Percentiles rank a stretch among this genome's conserved stretches.
Evolutionary conservation across 1,284 basidiomycete species (phyloP).

Genomic region (Coniophora puteana): DNA sequence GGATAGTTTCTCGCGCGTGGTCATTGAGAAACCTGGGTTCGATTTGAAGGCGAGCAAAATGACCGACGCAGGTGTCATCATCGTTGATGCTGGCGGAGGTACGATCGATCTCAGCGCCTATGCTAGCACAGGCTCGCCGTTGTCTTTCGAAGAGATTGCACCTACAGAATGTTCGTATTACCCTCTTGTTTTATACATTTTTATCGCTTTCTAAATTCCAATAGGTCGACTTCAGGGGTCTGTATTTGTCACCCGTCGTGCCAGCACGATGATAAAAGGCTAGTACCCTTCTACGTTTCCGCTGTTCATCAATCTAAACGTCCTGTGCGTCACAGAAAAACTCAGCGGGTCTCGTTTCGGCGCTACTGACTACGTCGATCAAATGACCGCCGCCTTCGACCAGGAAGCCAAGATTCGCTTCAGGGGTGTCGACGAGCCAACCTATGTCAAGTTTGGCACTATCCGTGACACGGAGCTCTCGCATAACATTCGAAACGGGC

Average conservation of each 20-base stretch:
- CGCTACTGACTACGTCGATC: slow-evolving; percentile 27
- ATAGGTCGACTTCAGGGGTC: slow-evolving; percentile 29
- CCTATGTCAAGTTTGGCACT: slow-evolving; percentile 44
- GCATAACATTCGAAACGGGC: slow-evolving; percentile 39
- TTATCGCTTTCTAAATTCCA: neutral
- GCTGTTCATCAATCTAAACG: neutral
- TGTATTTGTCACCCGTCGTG: slow-evolving; percentile 37
- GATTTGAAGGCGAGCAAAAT: too few species aligned
- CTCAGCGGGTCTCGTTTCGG: slow-evolving; percentile 26
- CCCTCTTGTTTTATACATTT: neutral
- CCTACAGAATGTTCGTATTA: slow-evolving; percentile 32
- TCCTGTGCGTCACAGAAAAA: slow-evolving; percentile 24
- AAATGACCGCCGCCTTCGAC: slow-evolving; percentile 43
- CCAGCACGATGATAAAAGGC: slow-evolving; percentile 30
- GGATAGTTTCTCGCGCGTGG: slow-evolving; percentile 22
- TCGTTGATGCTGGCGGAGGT: slow-evolving; percentile 55
- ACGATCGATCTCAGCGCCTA: slow-evolving; percentile 53
- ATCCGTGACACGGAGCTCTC: slow-evolving; percentile 37
- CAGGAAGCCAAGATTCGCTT: slow-evolving; percentile 45
- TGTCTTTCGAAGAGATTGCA: slow-evolving; percentile 31
- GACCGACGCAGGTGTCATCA: slow-evolving; percentile 42
- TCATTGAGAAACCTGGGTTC: slow-evolving; percentile 9
- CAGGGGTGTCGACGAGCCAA: slow-evolving; percentile 32
- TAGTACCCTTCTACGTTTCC: slow-evolving; percentile 27
- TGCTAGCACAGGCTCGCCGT: slow-evolving; percentile 17